Evolutionary conservation across 306 rosid species (phyloP).

Genomic region (Cotoneaster glaucophyllus): DNA sequence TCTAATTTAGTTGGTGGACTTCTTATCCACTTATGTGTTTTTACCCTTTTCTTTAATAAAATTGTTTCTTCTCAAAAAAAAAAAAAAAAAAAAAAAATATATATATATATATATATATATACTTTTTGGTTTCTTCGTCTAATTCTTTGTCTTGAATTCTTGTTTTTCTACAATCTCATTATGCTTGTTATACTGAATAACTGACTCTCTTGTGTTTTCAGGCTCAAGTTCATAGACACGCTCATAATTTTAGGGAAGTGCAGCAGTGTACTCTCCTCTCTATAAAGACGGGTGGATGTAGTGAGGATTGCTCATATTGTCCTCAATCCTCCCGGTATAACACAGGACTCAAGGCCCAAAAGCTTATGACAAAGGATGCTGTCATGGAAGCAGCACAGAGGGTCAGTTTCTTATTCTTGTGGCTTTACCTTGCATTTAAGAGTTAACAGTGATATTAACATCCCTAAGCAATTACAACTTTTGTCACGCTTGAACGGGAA

Average conservation of each 20-base stretch:
- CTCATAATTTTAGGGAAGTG: slow-evolving; percentile 93
- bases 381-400: slow-evolving; percentile 68
- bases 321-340: slow-evolving; percentile 91
- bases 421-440: slow-evolving; percentile 9
- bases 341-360: slow-evolving; percentile 76
- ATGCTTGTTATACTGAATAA: neutral
- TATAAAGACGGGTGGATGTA: slow-evolving; percentile 95
- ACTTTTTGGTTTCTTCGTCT: neutral
- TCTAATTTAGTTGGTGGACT: too few species aligned
- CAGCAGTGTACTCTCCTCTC: slow-evolving; percentile 96
- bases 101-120: too few species aligned
- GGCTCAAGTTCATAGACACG: slow-evolving; percentile 95
- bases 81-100: too few species aligned
- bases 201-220: slow-evolving; percentile 14
- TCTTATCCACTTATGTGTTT: too few species aligned
- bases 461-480: neutral
- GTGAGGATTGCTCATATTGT: slow-evolving; percentile 96
- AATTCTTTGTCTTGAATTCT: neutral
- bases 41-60: too few species aligned
- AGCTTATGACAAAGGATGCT: slow-evolving; percentile 71
- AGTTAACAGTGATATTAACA: neutral
- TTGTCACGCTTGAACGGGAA: neutral
- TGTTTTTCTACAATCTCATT: neutral
- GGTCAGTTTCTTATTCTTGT: slow-evolving; percentile 33
- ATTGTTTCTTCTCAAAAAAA: too few species aligned